These are phyloP conservation scores for Trichoderma reesei DNA, from an alignment of 495 filamentous ascomycete genomes.

Conservation along the genomic window DNA sequence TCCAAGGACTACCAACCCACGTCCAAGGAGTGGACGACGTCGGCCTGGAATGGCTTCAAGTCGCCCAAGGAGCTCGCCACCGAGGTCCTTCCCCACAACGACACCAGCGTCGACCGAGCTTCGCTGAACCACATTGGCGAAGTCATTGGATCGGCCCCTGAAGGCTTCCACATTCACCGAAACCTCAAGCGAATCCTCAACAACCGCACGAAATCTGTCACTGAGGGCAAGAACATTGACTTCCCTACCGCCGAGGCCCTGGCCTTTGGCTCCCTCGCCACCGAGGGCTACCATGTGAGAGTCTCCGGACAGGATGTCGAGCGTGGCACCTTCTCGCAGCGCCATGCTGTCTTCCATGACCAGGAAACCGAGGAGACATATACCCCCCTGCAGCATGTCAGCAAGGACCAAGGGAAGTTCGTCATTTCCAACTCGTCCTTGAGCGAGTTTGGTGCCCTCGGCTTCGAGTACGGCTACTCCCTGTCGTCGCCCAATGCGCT, in stretches of 20 bases:
- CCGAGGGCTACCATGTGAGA: slow-evolving; percentile 91
- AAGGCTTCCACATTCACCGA: slow-evolving; percentile 78
- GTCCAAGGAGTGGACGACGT: slow-evolving; percentile 95
- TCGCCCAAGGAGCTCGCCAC: slow-evolving; percentile 94
- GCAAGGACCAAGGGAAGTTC: slow-evolving; percentile 83
- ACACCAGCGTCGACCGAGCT: slow-evolving; percentile 64
- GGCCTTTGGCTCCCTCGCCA: slow-evolving; percentile 83
- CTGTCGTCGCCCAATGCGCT: slow-evolving; percentile 91
- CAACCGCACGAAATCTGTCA: slow-evolving; percentile 82
- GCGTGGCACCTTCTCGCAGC: slow-evolving; percentile 98
- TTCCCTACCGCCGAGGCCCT: slow-evolving; percentile 96
- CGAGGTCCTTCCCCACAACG: slow-evolving; percentile 86
- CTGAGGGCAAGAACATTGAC: slow-evolving; percentile 90
- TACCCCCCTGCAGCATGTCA: slow-evolving; percentile 83
- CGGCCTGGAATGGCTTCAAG: slow-evolving; percentile 98
- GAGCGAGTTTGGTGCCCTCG: slow-evolving; percentile 88
- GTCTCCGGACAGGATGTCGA: slow-evolving; percentile 98
- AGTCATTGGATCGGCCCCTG: slow-evolving; percentile 63
- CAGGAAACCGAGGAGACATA: slow-evolving; percentile 88
- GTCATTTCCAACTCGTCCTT: slow-evolving; percentile 96
- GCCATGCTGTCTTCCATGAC: slow-evolving; percentile 94
- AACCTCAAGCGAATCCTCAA: slow-evolving; percentile 95
- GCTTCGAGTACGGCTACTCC: slow-evolving; percentile 98
- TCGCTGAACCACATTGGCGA: slow-evolving; percentile 69
- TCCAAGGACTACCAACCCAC: slow-evolving; percentile 96